Conservation (phyloP, 352 stramenopile genomes). For the Blastocystis sp. region DNA sequence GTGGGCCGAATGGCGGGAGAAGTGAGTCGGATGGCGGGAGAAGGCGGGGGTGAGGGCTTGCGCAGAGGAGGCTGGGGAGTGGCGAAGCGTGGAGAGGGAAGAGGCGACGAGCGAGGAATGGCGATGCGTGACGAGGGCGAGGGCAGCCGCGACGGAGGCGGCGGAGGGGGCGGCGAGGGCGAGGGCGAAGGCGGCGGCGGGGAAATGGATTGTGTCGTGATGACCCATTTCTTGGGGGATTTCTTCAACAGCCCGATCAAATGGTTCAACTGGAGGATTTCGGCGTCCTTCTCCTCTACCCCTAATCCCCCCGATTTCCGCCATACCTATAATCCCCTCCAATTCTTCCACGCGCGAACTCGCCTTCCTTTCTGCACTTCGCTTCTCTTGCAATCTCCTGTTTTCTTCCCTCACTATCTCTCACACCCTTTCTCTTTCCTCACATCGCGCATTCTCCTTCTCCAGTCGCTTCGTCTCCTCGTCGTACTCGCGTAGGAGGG, state of each 20-base stretch:
- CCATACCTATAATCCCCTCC: slow-evolving; percentile 3
- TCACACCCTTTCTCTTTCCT: not conserved
- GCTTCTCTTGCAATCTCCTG: not conserved
- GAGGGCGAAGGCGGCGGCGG: not conserved
- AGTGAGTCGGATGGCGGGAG: not conserved
- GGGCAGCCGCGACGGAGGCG: not conserved
- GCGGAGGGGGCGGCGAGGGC: not conserved
- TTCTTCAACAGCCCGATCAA: slow-evolving; percentile 28
- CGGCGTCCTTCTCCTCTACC: slow-evolving; percentile 28
- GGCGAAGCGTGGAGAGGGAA: not conserved
- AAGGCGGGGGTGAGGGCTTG: not conserved
- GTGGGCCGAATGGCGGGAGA: not conserved
- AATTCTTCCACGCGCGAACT: not conserved
- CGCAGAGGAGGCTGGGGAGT: not conserved
- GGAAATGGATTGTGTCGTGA: not conserved
- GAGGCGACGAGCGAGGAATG: not conserved
- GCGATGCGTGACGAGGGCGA: not conserved
- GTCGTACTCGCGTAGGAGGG: slow-evolving; percentile 3
- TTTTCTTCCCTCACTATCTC: not conserved
- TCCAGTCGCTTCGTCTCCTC: not conserved
- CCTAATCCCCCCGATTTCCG: not conserved
- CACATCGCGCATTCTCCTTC: not conserved
- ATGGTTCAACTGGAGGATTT: slow-evolving; percentile 28
- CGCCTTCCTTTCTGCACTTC: not conserved
- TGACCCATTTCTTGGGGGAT: not conserved